These are phyloP conservation scores for Postia placenta DNA, from an alignment of 768 basidiomycete genomes.

Conservation along the genomic window DNA sequence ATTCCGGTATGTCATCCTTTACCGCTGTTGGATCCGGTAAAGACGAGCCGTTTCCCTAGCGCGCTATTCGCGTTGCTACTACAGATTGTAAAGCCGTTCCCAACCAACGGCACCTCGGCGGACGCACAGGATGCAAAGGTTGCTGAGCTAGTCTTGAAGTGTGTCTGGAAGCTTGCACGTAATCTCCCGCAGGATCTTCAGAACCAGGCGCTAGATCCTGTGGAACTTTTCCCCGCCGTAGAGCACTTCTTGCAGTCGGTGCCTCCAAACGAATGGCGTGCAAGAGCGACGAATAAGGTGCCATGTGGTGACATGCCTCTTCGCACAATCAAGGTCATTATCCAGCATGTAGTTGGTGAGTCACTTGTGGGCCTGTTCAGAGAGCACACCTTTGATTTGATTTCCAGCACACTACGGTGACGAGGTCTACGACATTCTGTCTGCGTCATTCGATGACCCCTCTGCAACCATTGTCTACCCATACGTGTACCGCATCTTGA, in stretches of 20 bases:
- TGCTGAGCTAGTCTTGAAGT: constrained; percentile 90
- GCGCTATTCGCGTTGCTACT: constrained; percentile 78
- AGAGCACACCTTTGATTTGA: neutral
- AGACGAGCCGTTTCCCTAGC: constrained; percentile 29
- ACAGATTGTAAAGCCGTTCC: constrained; percentile 81
- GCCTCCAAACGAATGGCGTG: constrained; percentile 94
- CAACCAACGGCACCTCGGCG: constrained; percentile 57
- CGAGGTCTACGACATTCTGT: constrained; percentile 86
- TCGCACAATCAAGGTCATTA: constrained; percentile 95
- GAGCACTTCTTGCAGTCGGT: constrained; percentile 93
- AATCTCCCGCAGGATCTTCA: constrained; percentile 90
- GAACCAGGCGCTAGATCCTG: constrained; percentile 74
- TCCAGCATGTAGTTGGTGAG: constrained; percentile 95
- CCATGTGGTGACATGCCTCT: constrained; percentile 98
- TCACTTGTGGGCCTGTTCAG: constrained; percentile 12
- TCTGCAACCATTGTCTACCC: constrained; percentile 96
- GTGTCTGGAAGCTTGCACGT: constrained; percentile 95
- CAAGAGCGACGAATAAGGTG: constrained; percentile 82
- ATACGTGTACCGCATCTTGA: constrained; percentile 88
- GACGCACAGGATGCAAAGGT: constrained; percentile 84
- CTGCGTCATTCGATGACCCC: constrained; percentile 90
- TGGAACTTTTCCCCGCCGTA: constrained; percentile 85
- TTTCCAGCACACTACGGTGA: constrained; percentile 73
- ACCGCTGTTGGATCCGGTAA: neutral
- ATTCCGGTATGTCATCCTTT: constrained; percentile 58